These are phyloP conservation scores for Glarea lozoyensis DNA, from an alignment of 495 filamentous ascomycete species.

Conservation along the genomic window DNA sequence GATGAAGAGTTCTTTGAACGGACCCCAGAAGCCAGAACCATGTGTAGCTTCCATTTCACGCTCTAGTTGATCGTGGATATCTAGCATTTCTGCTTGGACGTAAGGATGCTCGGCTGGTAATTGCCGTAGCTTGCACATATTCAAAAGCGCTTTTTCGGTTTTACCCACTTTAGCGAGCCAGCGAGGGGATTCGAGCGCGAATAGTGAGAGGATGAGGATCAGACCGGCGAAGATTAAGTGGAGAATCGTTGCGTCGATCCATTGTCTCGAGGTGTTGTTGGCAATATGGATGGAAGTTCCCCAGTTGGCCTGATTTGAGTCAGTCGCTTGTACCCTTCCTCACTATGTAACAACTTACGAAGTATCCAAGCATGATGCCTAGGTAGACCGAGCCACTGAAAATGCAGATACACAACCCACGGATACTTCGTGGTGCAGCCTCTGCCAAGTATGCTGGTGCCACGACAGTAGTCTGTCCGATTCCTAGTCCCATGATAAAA, in stretches of 20 bases:
- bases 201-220: conserved; percentile 54
- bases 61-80: conserved; percentile 38
- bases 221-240: conserved; percentile 67
- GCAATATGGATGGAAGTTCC: conserved; percentile 16
- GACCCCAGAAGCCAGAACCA: conserved; percentile 42
- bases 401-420: conserved; percentile 60
- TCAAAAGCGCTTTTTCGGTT: conserved; percentile 35
- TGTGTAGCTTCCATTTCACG: conserved; percentile 49
- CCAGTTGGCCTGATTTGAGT: conserved; percentile 5
- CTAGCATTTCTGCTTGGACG: conserved; percentile 46
- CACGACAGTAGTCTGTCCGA: conserved; percentile 56
- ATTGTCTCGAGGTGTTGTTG: conserved; percentile 1
- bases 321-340: background rate
- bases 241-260: conserved; percentile 54
- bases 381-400: conserved; percentile 58
- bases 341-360: conserved; percentile 15
- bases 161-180: conserved; percentile 45
- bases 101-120: conserved; percentile 25
- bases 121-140: conserved; percentile 22
- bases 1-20: conserved; percentile 51
- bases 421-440: conserved; percentile 50
- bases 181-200: conserved; percentile 45
- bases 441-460: conserved; percentile 53
- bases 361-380: conserved; percentile 52
- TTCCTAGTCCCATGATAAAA: conserved; percentile 59